Evolutionary conservation across 2,329 filamentous ascomycete species (phyloP).

Genomic region (Monilinia vaccinii-corymbosi): DNA sequence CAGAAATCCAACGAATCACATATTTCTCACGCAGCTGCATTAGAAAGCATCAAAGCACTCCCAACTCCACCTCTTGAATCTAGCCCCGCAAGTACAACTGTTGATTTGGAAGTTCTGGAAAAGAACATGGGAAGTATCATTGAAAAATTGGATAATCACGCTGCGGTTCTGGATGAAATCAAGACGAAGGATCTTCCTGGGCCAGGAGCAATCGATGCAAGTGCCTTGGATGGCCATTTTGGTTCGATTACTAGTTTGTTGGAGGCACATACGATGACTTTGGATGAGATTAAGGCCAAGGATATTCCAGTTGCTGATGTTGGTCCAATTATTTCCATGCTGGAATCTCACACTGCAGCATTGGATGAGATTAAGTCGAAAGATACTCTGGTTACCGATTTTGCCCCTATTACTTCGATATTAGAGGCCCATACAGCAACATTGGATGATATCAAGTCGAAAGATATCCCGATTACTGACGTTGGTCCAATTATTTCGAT

Average conservation of each 20-base stretch:
- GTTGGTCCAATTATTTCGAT: not conserved
- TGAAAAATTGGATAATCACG: slow-evolving; percentile 4
- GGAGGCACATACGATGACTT: not conserved
- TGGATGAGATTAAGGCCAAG: slow-evolving; percentile 14
- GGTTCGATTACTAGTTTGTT: slow-evolving; percentile 9
- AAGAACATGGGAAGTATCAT: not conserved
- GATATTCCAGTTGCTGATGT: not conserved
- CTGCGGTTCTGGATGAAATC: slow-evolving; percentile 5
- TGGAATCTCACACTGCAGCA: slow-evolving; percentile 4
- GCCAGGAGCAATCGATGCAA: slow-evolving; percentile 2
- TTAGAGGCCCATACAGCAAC: slow-evolving; percentile 5
- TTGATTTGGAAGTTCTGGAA: not conserved
- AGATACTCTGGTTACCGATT: not conserved
- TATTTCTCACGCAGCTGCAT: slow-evolving; percentile 10
- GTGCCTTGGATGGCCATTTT: slow-evolving; percentile 18
- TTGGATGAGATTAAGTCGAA: slow-evolving; percentile 3
- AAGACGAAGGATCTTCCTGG: not conserved
- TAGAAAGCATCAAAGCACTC: slow-evolving; percentile 13
- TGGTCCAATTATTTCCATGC: not conserved
- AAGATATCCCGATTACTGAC: not conserved
- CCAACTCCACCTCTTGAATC: not conserved
- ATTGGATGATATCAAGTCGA: slow-evolving; percentile 1
- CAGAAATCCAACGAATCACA: slow-evolving; percentile 13
- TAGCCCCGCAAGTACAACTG: not conserved
- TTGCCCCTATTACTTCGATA: not conserved